Percentiles rank a stretch among this genome's conserved stretches.
Conservation (phyloP, 2,329 filamentous ascomycete species). For the Trichophyton verrucosum region DNA sequence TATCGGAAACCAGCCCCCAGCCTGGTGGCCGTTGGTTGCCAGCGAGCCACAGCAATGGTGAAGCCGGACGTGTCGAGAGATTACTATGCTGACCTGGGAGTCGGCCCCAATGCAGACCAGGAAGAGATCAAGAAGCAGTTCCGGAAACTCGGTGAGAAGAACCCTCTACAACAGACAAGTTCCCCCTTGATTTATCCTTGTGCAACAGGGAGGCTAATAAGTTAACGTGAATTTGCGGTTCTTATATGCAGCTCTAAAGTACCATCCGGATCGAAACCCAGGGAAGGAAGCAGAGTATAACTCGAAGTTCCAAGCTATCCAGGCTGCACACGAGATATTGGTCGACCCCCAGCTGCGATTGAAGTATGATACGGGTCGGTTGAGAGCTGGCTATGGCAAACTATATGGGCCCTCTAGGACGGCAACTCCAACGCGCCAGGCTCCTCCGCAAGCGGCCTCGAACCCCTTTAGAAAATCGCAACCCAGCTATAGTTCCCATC, state of each 20-base stretch:
- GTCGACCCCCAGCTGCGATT: constrained; percentile 45
- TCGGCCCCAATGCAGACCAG: constrained; percentile 53
- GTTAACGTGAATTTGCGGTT: background rate
- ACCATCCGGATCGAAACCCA: constrained; percentile 80
- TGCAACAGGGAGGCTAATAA: background rate
- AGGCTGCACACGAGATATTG: constrained; percentile 70
- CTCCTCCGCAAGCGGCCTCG: constrained; percentile 8
- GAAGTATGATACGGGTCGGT: constrained; percentile 51
- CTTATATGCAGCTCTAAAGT: constrained; percentile 54
- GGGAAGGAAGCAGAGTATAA: constrained; percentile 69
- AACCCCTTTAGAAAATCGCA: constrained; percentile 14
- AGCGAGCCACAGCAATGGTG: constrained; percentile 40
- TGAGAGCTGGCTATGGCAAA: constrained; percentile 35
- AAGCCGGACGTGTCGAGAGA: constrained; percentile 57
- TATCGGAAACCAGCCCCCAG: background rate
- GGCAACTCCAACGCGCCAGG: constrained; percentile 15
- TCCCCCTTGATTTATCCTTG: too few species aligned
- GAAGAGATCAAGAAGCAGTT: constrained; percentile 79
- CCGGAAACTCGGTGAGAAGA: constrained; percentile 58
- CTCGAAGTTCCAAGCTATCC: constrained; percentile 72
- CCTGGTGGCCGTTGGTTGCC: background rate
- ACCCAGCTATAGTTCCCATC: constrained; percentile 1
- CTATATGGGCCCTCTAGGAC: constrained; percentile 14
- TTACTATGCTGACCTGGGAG: constrained; percentile 74
- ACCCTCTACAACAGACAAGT: background rate